These are phyloP conservation scores for Ogataea paradorogensis DNA, from an alignment of 805 yeast genomes.

Conservation along the genomic window DNA sequence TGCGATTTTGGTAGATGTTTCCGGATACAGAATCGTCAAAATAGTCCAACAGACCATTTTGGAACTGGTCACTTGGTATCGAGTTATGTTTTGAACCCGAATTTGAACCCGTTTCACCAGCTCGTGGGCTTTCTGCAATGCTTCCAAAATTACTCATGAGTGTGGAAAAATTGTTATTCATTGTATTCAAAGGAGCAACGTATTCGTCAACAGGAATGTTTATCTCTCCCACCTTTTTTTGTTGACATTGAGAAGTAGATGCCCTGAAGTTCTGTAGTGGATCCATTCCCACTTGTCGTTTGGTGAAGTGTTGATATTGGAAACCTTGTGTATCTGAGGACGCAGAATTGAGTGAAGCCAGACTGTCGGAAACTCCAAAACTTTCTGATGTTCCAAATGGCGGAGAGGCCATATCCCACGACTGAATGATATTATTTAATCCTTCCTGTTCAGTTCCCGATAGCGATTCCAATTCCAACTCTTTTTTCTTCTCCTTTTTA, in stretches of 20 bases:
- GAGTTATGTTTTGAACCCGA: not conserved
- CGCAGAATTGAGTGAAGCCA: constrained; percentile 22
- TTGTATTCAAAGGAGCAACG: constrained; percentile 35
- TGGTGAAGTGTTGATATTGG: constrained; percentile 22
- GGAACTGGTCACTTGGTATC: constrained; percentile 14
- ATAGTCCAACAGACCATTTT: constrained; percentile 32
- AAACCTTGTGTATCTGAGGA: constrained; percentile 11
- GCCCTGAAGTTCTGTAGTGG: constrained; percentile 30
- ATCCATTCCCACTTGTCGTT: constrained; percentile 32
- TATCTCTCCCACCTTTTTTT: constrained; percentile 32
- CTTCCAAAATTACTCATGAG: constrained; percentile 22
- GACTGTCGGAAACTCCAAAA: constrained; percentile 17
- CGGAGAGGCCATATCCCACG: constrained; percentile 32
- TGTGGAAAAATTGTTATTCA: constrained; percentile 33
- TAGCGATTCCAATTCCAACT: constrained; percentile 6
- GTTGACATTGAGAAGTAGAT: constrained; percentile 12
- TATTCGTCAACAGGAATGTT: constrained; percentile 35
- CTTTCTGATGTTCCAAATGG: constrained; percentile 10
- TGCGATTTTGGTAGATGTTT: constrained; percentile 11
- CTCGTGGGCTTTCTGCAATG: not conserved
- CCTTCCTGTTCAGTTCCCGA: constrained; percentile 15
- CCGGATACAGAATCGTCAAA: constrained; percentile 21
- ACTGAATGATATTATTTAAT: constrained; percentile 17
- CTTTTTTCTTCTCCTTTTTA: constrained; percentile 9
- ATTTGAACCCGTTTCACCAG: constrained; percentile 1